These are phyloP conservation scores for Alternaria rosae DNA, from an alignment of 2,329 filamentous ascomycete species.

Conservation along the genomic window DNA sequence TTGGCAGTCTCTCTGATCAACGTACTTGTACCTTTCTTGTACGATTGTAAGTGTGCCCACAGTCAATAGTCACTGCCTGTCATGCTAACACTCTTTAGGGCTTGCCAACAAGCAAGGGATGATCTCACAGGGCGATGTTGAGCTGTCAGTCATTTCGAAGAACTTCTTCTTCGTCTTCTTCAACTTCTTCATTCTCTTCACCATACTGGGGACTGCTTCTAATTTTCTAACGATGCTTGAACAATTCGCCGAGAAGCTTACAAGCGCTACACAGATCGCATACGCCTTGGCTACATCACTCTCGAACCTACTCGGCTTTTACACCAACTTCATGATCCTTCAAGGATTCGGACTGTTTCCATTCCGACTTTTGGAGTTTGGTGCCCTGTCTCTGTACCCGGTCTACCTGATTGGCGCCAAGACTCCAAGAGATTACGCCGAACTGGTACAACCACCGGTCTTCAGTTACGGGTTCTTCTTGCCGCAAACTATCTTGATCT, in stretches of 20 bases:
- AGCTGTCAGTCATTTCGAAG: constrained; percentile 94
- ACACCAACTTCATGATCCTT: constrained; percentile 91
- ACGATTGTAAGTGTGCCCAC: constrained; percentile 70
- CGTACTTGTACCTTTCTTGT: constrained; percentile 88
- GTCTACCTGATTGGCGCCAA: constrained; percentile 79
- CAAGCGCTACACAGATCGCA: constrained; percentile 81
- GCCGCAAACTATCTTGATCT: constrained; percentile 88
- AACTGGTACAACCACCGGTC: constrained; percentile 79
- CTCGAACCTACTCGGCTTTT: constrained; percentile 79
- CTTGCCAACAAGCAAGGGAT: constrained; percentile 91
- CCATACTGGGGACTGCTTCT: constrained; percentile 80
- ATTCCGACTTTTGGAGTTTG: constrained; percentile 88
- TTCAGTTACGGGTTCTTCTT: constrained; percentile 98
- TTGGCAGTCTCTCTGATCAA: constrained; percentile 86
- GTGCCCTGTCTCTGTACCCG: constrained; percentile 83
- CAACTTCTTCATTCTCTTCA: constrained; percentile 97
- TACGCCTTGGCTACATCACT: constrained; percentile 78
- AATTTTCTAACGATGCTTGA: constrained; percentile 72
- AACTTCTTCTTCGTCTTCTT: constrained; percentile 99
- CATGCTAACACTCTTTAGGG: constrained; percentile 50
- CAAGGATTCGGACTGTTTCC: constrained; percentile 94
- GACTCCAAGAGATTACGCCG: constrained; percentile 87
- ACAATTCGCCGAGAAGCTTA: constrained; percentile 73
- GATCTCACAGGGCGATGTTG: constrained; percentile 92
- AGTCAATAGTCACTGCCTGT: neutral